Percentiles rank a stretch among this genome's conserved stretches.
Conservation (phyloP, 495 filamentous ascomycete genomes). For the Pseudevernia furfuracea region DNA sequence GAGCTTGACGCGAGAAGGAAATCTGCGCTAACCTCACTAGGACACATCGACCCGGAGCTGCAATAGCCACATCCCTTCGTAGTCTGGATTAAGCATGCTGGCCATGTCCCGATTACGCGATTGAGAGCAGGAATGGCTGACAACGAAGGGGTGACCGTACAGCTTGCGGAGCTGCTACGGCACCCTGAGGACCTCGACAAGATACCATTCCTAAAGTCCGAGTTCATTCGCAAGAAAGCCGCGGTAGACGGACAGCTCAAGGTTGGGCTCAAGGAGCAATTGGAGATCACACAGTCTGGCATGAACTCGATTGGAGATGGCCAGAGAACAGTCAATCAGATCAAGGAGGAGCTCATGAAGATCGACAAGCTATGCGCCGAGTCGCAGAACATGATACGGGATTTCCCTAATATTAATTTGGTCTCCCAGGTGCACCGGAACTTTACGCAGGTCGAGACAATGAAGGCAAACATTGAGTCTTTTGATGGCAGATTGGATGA, state of each 20-base stretch:
- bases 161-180: conserved; percentile 49
- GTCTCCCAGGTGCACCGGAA: conserved; percentile 90
- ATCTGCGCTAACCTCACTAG: too few species aligned
- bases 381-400: conserved; percentile 88
- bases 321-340: conserved; percentile 75
- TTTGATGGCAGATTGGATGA: conserved; percentile 69
- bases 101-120: background rate
- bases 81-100: background rate
- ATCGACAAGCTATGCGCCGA: conserved; percentile 97
- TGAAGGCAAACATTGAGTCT: conserved; percentile 80
- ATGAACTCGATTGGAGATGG: conserved; percentile 81
- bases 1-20: too few species aligned
- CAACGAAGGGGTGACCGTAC: conserved; percentile 39
- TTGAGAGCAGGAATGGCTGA: conserved; percentile 34
- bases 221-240: conserved; percentile 90
- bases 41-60: too few species aligned
- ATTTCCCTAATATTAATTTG: conserved; percentile 94
- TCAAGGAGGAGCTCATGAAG: conserved; percentile 96
- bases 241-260: conserved; percentile 85
- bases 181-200: conserved; percentile 89
- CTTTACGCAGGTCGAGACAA: conserved; percentile 82
- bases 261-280: conserved; percentile 76
- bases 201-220: conserved; percentile 77
- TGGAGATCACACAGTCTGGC: conserved; percentile 84
- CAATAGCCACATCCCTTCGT: background rate